Base-by-base conservation (phyloP, 2,329 filamentous ascomycete species). In the Aureobasidium sp. region DNA sequence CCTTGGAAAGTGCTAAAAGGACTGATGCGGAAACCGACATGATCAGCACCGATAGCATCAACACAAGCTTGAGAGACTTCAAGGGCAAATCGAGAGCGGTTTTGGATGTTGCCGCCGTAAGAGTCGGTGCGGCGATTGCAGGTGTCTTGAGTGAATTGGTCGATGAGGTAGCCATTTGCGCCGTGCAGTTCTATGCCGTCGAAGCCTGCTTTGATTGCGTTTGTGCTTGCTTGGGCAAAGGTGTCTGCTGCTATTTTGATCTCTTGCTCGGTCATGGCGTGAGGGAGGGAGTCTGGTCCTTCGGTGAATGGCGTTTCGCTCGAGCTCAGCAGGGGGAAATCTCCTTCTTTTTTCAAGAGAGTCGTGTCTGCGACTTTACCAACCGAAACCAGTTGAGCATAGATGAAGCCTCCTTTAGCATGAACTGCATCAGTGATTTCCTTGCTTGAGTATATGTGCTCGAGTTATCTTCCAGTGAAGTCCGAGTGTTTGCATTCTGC, bases 351-450 rank as follows among this genome's bases (percentile, higher is more conserved):
- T 19, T 71, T 66, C 15, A 76, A 64, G 6, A 74, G 66, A 1
- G 70, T 63, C 0, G 72, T 69, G 62, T 76, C 71, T 0, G 81
- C 81, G 1, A 79, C 78, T 3, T 86, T 80, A 5, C 87, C 85
- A 6, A 84, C 74, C 0, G 79, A 80, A 77, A 83, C 87, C 0
- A 89, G 75, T 68, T 89, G 87, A 1, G 79, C 70, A 71, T 78
- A 87, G 52, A 88, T 84, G 68, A 77, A 83, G 14, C 78, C 80
- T 4, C 81, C 82, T 67, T 85, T 85, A 22, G 76, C 76, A 69
- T 90, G 87, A 0, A 89, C 84, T 0, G 81, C 82, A 35, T 84
- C 79, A 2, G 82, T 85, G 45, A 89, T 74, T 12, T 78, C 73
- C 8, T 44, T 24, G 8, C 2, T 15, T 33, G 31, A 33, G 27